These are phyloP conservation scores for Colletotrichum sansevieriae DNA, from an alignment of 2,329 filamentous ascomycete species.

Conservation along the genomic window DNA sequence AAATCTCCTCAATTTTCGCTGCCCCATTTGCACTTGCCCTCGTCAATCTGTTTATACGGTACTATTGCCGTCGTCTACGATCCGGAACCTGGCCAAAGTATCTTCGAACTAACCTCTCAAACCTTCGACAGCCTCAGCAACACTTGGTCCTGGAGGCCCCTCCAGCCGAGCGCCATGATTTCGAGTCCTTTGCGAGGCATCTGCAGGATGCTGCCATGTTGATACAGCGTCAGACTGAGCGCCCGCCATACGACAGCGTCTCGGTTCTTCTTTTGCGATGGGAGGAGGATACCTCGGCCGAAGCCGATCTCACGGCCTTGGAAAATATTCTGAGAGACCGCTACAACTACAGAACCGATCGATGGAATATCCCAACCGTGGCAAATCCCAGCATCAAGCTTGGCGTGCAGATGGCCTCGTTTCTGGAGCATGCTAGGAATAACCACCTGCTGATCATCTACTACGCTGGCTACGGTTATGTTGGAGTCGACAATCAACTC, in stretches of 20 bases:
- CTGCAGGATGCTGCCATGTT: constrained; percentile 77
- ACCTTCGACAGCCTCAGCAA: constrained; percentile 47
- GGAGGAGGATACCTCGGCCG: constrained; percentile 69
- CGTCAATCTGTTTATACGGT: too few species aligned
- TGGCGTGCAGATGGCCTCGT: constrained; percentile 70
- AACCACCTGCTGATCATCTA: constrained; percentile 75
- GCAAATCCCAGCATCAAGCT: constrained; percentile 72
- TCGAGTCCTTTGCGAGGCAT: constrained; percentile 76
- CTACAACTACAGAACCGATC: constrained; percentile 72
- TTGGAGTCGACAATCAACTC: constrained; percentile 70
- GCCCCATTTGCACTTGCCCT: too few species aligned
- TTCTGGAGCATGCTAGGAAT: constrained; percentile 68
- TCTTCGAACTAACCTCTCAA: constrained; percentile 35
- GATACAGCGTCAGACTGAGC: constrained; percentile 73
- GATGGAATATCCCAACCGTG: constrained; percentile 71
- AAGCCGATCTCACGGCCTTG: constrained; percentile 66
- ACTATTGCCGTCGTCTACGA: background rate
- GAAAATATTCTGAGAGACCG: constrained; percentile 70
- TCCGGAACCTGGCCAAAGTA: background rate
- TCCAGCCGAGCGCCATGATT: constrained; percentile 68
- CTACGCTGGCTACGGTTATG: constrained; percentile 72
- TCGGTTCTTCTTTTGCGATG: constrained; percentile 73
- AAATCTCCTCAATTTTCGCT: constrained; percentile 4
- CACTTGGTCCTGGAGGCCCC: constrained; percentile 57
- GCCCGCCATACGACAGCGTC: constrained; percentile 67